Base-by-base conservation (phyloP, 2,329 filamentous ascomycete species). In the Aspergillus aculeatus region DNA sequence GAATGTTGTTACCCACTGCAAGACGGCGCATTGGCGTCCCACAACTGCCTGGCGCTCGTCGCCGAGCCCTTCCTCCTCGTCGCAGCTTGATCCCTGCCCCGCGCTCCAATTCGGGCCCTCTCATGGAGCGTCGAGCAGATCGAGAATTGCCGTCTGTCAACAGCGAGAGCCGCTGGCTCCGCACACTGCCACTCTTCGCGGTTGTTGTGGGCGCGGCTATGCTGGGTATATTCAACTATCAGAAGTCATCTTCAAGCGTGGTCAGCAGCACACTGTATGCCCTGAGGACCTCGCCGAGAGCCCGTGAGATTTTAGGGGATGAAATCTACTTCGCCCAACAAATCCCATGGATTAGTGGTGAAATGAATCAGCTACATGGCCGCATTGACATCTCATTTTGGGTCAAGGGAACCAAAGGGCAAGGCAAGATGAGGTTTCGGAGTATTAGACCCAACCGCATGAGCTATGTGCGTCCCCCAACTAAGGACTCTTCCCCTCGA, bases 221-320 rank as follows among this genome's bases (percentile, higher is more conserved):
- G 66, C 80, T 96, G 61, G 91, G 89, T 67, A 97, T 99, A 77
- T 98, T 99, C 89, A 99, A 99, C 84, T 98, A 99, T 85, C 94
- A 99, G 77, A 97, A 97, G 77, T 86, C 88, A 59, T 92, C 90
- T n/a, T 92, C 88, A 26, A 90, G 90, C 57, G 85, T 94, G 31
- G 90, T 97, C n/a, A 87, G 87, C 57, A 91, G 90, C 57, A 95
- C 92, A 4, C 85, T 99, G 29, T 99, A 98, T 82, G 90, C 94
- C 1, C 84, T 99, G 64, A 90, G 95, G 64, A 96, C 91, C 2
- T 92, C 89, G 59, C 80, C 85, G 2, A 79, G 82, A 60, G 95
- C 92, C 50, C 87, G 93, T 70, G 87, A 87, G 59, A 80, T 89
- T 50, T 84, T 99, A 29, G 95, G 95, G 64, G 91, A 97, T 76